These are phyloP conservation scores for Dactylellina drechsleri DNA, from an alignment of 2,329 filamentous ascomycete genomes.

Conservation along the genomic window DNA sequence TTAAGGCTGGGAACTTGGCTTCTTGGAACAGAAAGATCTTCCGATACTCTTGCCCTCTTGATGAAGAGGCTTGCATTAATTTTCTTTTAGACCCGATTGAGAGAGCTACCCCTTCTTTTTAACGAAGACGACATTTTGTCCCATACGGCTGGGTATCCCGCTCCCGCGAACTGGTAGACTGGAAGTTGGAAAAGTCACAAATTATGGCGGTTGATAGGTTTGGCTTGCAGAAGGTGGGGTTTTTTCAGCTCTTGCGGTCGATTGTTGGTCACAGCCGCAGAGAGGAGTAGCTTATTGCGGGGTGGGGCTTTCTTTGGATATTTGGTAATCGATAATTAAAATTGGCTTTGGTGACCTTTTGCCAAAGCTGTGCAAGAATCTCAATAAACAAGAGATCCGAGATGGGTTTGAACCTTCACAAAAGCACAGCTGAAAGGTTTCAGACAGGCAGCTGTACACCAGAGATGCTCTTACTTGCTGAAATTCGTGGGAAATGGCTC, in stretches of 20 bases:
- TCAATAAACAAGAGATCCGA: too few relatives aligned
- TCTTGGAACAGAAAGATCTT: not conserved
- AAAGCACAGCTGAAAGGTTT: too few relatives aligned
- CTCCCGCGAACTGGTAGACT: conserved; percentile 38
- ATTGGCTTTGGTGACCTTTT: too few relatives aligned
- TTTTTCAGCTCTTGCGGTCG: too few relatives aligned
- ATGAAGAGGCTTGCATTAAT: too few relatives aligned
- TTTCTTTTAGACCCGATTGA: too few relatives aligned
- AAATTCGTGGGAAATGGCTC: not conserved
- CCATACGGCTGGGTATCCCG: conserved; percentile 50
- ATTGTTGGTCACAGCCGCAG: too few relatives aligned
- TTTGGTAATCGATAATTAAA: too few relatives aligned
- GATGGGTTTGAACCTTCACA: too few relatives aligned
- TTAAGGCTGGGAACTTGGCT: not conserved
- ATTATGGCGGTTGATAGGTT: conserved; percentile 5
- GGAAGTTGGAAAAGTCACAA: conserved; percentile 1
- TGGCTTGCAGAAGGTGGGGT: conserved; percentile 12
- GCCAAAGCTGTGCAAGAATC: too few relatives aligned
- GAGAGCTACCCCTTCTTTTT: not conserved
- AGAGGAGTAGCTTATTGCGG: too few relatives aligned
- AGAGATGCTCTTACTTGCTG: not conserved
- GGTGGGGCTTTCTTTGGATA: too few relatives aligned
- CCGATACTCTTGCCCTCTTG: not conserved
- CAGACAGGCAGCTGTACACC: not conserved
- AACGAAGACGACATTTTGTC: conserved; percentile 13